Conservation (phyloP, 2,329 filamentous ascomycete genomes). For the Exophiala alcalophila region DNA sequence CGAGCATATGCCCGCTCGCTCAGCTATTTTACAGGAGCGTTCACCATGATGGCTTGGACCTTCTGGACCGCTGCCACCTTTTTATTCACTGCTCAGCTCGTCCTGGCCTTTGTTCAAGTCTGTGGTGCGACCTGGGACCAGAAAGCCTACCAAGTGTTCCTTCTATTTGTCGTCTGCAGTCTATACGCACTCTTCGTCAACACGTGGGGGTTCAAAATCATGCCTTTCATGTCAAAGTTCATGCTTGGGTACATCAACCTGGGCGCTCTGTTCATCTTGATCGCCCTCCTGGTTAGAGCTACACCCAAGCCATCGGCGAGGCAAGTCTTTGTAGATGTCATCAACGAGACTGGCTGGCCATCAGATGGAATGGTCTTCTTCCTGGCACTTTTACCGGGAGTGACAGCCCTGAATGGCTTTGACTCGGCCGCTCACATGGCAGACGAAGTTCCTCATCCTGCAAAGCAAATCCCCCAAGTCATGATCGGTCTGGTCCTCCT, state of each 20-base stretch:
- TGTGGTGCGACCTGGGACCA: constrained; percentile 11
- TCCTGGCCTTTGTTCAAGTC: constrained; percentile 13
- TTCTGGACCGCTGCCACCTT: constrained; percentile 46
- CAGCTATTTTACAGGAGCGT: constrained; percentile 51
- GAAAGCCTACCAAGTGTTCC: constrained; percentile 27
- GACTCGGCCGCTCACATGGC: constrained; percentile 19
- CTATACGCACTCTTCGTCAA: constrained; percentile 9
- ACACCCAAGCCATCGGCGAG: constrained; percentile 16
- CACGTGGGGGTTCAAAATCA: constrained; percentile 13
- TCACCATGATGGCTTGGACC: constrained; percentile 53
- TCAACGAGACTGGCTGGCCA: constrained; percentile 31
- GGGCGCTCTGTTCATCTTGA: constrained; percentile 28
- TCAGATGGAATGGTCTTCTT: constrained; percentile 26
- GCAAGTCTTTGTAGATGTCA: constrained; percentile 21
- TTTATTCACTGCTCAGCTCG: constrained; percentile 14
- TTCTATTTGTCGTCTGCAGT: constrained; percentile 22
- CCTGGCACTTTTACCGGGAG: constrained; percentile 11
- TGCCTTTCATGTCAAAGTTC: constrained; percentile 11
- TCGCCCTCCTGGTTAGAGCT: constrained; percentile 30
- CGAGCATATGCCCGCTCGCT: constrained; percentile 46
- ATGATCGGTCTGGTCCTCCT: constrained; percentile 14
- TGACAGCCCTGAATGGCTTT: constrained; percentile 4
- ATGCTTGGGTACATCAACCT: constrained; percentile 22
- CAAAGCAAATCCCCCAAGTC: constrained; percentile 15
- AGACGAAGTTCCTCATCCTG: constrained; percentile 19